phyloP scores from a whole-genome alignment of 306 rosid genomes.

The Sphenostylis stenocarpa region DNA sequence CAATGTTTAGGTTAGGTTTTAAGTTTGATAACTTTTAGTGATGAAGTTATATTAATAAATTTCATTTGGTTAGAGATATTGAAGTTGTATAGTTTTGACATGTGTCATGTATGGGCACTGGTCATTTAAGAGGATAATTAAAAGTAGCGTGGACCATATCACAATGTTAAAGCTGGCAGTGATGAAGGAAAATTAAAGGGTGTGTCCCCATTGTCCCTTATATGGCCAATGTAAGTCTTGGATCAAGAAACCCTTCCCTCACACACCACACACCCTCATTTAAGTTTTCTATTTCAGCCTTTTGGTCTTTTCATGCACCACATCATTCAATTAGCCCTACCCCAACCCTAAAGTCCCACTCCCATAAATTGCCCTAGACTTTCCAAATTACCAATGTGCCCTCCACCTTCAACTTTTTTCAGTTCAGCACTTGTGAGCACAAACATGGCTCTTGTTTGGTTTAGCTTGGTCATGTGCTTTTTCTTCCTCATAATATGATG shows the following conservation, averaged over 20 bases:
- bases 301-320: constrained; percentile 42
- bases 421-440: constrained; percentile 6
- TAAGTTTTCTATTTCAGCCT: constrained; percentile 17
- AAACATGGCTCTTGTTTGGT: constrained; percentile 8
- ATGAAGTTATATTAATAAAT: neutral
- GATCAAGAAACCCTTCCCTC: constrained; percentile 27
- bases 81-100: constrained; percentile 30
- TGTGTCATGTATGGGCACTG: constrained; percentile 35
- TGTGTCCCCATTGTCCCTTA: constrained; percentile 60
- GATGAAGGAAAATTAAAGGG: constrained; percentile 50
- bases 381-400: constrained; percentile 27
- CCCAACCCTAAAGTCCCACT: constrained; percentile 42
- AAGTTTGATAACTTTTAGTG: neutral
- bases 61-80: neutral
- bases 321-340: constrained; percentile 40
- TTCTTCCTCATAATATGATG: neutral
- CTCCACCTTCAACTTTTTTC: constrained; percentile 1
- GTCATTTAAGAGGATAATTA: constrained; percentile 44
- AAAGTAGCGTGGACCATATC: constrained; percentile 59
- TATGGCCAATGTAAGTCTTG: constrained; percentile 30
- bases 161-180: constrained; percentile 57
- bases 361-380: constrained; percentile 39
- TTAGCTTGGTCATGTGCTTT: constrained; percentile 7
- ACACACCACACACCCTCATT: constrained; percentile 13
- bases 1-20: neutral